Base-by-base conservation (phyloP, 345 rosid species). In the Salix viminalis region DNA sequence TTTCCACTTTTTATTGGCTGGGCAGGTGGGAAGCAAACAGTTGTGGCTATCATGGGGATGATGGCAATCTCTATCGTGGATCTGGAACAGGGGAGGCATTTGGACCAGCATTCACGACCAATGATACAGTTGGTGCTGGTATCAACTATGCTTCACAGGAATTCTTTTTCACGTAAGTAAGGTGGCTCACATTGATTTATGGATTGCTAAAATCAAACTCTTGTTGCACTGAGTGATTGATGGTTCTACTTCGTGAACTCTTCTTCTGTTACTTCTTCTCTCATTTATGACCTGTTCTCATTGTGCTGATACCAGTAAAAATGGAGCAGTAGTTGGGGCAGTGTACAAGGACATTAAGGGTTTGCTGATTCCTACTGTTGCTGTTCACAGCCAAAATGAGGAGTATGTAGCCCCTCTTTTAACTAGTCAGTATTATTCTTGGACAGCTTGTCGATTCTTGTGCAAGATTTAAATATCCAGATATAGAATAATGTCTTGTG, bases 31-130 rank as follows among this genome's bases (percentile, higher is more conserved):
- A 93, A 92, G 88, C 84, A 69, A 93, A 93, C 85, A 92, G 97
- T 81, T 92, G 89, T 75, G 99, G 99, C 24, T 96, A 93, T 87
- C 98, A 93, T 83, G 97, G 99, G 74, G 99, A 96, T 76, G 95
- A 92, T 90, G 99, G 99, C 62, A 14, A 60, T 62, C 87, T 96
- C 67, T 93, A 92, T 74, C 91, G 74, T 69, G 99, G 95, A 60
- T 85, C 86, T 44, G 97, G 84, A 56, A 96, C 82, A 79, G 98
- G 97, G 73, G 94, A 91, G 76, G 71, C 87, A 18, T 92, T 92
- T 77, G 98, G 98, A 76, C 97, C 98, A 71, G 89, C 94, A 1
- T 96, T 84, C 87, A 90, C 96, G 0, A 62, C 88, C 26, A 84
- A 86, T 56, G 99, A 96, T 90, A 89, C 79, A 1, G 95, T 93